Conservation (phyloP, 2,329 filamentous ascomycete genomes). For the Fusarium ambrosium region DNA sequence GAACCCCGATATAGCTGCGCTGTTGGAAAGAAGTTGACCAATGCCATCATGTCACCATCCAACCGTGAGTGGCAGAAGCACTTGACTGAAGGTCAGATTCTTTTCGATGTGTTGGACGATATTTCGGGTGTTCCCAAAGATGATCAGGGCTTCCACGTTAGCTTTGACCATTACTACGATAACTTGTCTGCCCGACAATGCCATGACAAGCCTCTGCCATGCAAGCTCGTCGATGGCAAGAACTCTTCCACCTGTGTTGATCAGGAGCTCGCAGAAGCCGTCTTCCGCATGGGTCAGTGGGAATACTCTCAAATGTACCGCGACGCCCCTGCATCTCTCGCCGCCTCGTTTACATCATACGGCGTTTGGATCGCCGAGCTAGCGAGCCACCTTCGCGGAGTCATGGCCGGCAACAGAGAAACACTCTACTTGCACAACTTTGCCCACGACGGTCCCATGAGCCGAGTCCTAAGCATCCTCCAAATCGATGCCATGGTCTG, state of each 20-base stretch:
- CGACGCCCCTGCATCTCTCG: slow-evolving; percentile 72
- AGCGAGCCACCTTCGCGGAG: slow-evolving; percentile 72
- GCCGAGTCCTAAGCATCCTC: slow-evolving; percentile 74
- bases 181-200: slow-evolving; percentile 85
- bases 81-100: slow-evolving; percentile 65
- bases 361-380: slow-evolving; percentile 84
- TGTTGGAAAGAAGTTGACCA: slow-evolving; percentile 60
- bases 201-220: slow-evolving; percentile 79
- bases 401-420: slow-evolving; percentile 56
- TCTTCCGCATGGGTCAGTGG: slow-evolving; percentile 83
- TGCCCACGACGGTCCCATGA: slow-evolving; percentile 82
- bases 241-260: slow-evolving; percentile 71
- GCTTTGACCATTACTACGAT: slow-evolving; percentile 87
- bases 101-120: slow-evolving; percentile 73
- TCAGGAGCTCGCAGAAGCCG: slow-evolving; percentile 72
- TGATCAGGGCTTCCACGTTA: slow-evolving; percentile 75
- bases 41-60: slow-evolving; percentile 58
- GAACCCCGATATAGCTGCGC: slow-evolving; percentile 80
- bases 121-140: slow-evolving; percentile 74
- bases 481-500: slow-evolving; percentile 81
- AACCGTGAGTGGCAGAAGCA: slow-evolving; percentile 73
- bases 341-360: slow-evolving; percentile 71
- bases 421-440: slow-evolving; percentile 79
- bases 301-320: slow-evolving; percentile 86
- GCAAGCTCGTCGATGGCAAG: slow-evolving; percentile 63